phyloP scores from a whole-genome alignment of 192 early-diverging fungal genomes.

The Entomortierella parvispora region DNA sequence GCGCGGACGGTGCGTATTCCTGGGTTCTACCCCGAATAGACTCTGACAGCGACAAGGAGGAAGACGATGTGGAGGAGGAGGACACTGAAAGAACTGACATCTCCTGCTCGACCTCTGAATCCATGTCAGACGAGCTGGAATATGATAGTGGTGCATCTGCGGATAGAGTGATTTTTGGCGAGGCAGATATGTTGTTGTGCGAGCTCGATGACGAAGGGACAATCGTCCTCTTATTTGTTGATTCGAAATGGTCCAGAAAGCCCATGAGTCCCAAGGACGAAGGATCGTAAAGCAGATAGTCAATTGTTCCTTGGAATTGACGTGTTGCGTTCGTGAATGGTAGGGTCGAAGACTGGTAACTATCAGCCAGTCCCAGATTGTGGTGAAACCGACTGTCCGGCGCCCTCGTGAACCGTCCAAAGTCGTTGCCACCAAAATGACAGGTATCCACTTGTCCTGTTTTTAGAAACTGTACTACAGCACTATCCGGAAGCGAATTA shows the following conservation, averaged over 20 bases:
- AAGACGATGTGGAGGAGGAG: neutral
- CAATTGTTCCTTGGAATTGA: constrained; percentile 46
- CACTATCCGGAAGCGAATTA: constrained; percentile 44
- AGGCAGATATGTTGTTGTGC: neutral
- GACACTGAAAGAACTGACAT: constrained; percentile 3
- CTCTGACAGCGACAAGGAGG: neutral
- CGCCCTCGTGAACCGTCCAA: constrained; percentile 45
- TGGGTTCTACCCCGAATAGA: constrained; percentile 1
- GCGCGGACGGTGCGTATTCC: too few relatives aligned
- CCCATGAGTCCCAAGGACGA: constrained; percentile 35
- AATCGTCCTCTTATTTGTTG: neutral
- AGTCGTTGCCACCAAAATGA: constrained; percentile 46
- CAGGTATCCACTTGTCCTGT: constrained; percentile 35
- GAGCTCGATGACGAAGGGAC: neutral
- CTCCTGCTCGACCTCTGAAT: constrained; percentile 27
- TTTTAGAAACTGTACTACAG: constrained; percentile 38
- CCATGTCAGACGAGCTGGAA: constrained; percentile 27
- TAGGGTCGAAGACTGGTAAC: constrained; percentile 29
- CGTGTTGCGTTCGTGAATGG: constrained; percentile 46
- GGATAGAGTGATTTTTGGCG: neutral
- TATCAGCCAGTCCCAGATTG: constrained; percentile 33
- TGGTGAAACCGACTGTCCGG: constrained; percentile 38
- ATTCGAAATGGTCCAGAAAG: constrained; percentile 40
- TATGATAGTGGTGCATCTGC: neutral
- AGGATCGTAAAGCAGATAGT: constrained; percentile 38